phyloP scores from a whole-genome alignment of 169 alveolate genomes.

The Cryptosporidium sp. region DNA sequence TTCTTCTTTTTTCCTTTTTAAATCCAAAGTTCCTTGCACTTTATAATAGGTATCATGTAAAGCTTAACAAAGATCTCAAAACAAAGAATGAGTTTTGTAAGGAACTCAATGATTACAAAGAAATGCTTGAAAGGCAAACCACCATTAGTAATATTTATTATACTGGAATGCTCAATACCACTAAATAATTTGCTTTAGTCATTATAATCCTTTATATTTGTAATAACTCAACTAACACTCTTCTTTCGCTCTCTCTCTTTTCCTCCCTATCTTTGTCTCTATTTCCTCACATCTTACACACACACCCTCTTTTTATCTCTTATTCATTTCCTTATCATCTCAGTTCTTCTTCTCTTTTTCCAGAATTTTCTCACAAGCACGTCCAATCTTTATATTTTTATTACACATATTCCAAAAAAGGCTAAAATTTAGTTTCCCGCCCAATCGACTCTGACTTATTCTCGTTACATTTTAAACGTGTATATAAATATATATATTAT shows the following conservation, averaged over 20 bases:
- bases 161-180: slow-evolving; percentile 17
- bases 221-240: not conserved
- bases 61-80: slow-evolving; percentile 6
- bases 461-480: not conserved
- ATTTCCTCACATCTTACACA: not conserved
- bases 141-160: slow-evolving; percentile 42
- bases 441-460: slow-evolving; percentile 9
- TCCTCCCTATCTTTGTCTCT: too few relatives aligned
- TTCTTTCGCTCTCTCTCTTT: not conserved
- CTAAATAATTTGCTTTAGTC: not conserved
- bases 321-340: not conserved
- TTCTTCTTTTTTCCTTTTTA: not conserved
- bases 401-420: not conserved
- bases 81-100: slow-evolving; percentile 1
- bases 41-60: slow-evolving; percentile 11
- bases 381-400: not conserved
- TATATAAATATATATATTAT: not conserved
- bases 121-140: slow-evolving; percentile 51
- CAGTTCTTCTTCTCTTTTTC: not conserved
- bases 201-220: too few relatives aligned
- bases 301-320: not conserved
- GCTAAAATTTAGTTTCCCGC: not conserved
- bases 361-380: not conserved
- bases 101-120: slow-evolving; percentile 35
- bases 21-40: slow-evolving; percentile 15